Evolutionary conservation across 805 yeast genomes (phyloP).

Genomic region (Saturnispora serradocipensis): DNA sequence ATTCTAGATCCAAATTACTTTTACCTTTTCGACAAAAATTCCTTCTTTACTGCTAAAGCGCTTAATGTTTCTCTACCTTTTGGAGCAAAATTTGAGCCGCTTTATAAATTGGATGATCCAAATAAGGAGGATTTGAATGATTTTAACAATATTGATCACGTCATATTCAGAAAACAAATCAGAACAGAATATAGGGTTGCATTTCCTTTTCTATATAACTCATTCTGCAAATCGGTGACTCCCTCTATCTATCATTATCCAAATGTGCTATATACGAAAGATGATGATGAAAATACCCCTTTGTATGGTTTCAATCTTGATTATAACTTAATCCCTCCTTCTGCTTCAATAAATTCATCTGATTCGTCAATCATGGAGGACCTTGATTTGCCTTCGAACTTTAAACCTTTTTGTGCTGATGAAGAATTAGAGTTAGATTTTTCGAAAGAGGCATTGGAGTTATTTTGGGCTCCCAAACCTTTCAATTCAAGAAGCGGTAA

Average conservation of each 20-base stretch:
- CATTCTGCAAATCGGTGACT: slow-evolving; percentile 57
- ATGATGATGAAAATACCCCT: slow-evolving; percentile 41
- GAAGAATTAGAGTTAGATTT: slow-evolving; percentile 38
- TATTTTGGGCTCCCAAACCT: slow-evolving; percentile 82
- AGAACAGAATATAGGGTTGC: slow-evolving; percentile 82
- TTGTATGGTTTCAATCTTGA: slow-evolving; percentile 48
- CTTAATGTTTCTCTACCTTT: slow-evolving; percentile 83
- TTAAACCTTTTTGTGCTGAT: slow-evolving; percentile 46
- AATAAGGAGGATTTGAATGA: slow-evolving; percentile 76
- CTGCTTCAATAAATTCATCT: slow-evolving; percentile 12
- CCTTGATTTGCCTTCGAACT: slow-evolving; percentile 27
- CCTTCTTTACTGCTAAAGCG: slow-evolving; percentile 88
- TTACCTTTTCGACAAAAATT: slow-evolving; percentile 66
- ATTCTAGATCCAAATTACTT: slow-evolving; percentile 47
- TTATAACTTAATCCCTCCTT: slow-evolving; percentile 44
- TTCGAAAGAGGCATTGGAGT: slow-evolving; percentile 47
- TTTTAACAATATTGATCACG: slow-evolving; percentile 80
- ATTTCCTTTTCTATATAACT: slow-evolving; percentile 76
- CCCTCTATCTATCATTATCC: slow-evolving; percentile 60
- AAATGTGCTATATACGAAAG: slow-evolving; percentile 37
- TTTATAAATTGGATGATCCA: slow-evolving; percentile 54
- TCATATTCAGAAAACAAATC: slow-evolving; percentile 68
- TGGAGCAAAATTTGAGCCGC: slow-evolving; percentile 92
- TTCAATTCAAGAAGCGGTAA: slow-evolving; percentile 67
- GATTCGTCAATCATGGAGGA: slow-evolving; percentile 25